Evolutionary conservation across 2,329 filamentous ascomycete species (phyloP).

Genomic region (Orbilia oligospora): DNA sequence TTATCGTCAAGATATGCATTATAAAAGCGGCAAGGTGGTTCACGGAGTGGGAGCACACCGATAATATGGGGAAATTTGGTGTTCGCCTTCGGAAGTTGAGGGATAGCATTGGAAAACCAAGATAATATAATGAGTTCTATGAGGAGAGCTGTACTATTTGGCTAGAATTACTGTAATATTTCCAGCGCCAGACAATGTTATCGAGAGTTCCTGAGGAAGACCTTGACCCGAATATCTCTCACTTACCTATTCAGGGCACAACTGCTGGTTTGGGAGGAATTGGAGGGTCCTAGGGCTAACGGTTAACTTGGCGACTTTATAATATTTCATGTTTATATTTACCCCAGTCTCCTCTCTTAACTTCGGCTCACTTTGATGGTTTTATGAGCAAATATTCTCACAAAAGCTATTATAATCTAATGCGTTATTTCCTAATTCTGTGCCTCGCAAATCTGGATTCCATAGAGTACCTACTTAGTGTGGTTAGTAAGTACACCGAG

Average conservation of each 20-base stretch:
- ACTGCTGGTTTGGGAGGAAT: not conserved
- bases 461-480: too few species aligned
- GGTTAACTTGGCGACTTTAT: too few species aligned
- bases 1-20: not conserved
- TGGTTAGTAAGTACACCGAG: too few species aligned
- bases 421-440: too few species aligned
- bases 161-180: not conserved
- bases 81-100: conserved; percentile 2
- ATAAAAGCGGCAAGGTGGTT: not conserved
- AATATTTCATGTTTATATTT: too few species aligned
- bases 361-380: too few species aligned
- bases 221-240: not conserved
- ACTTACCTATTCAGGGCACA: not conserved
- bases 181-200: not conserved
- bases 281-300: not conserved
- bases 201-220: conserved; percentile 5
- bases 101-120: not conserved
- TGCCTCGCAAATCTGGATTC: too few species aligned
- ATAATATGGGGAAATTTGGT: not conserved
- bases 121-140: not conserved
- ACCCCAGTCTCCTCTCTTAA: too few species aligned
- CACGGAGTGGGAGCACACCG: not conserved
- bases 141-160: not conserved
- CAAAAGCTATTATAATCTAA: too few species aligned
- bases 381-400: too few species aligned